Evolutionary conservation across 345 rosid genomes (phyloP), one percentile per base, ranked within the genome.

Genomic region (Aquilaria yunnanensis): DNA sequence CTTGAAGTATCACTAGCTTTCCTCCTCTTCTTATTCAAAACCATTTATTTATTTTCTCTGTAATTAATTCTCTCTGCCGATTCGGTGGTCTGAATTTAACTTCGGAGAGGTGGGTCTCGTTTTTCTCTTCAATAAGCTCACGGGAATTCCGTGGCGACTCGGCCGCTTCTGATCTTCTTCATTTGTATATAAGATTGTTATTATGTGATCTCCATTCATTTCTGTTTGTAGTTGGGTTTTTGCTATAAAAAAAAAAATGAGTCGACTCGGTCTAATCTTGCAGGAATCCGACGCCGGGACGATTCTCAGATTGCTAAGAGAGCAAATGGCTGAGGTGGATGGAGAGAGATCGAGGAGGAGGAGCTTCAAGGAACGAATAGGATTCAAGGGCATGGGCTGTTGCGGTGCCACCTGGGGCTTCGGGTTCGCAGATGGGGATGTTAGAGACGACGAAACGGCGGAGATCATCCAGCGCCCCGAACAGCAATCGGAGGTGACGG

Each of bases 361-460:
- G 64, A 77, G 74, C 54, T 65, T 85, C 1, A 88, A 78, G 60
- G 90, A 88, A 57, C 84, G 92, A 75, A 60, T 92, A 32, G 77
- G 96, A 67, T 74, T 86, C 12, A 80, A 67, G 70, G 83, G 80
- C 60, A 72, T 82, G 29, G 86, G 82, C 29, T 92, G 98, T 60
- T 89, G 95, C 57, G 96, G 96, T 16, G 76, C 87, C 46, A 67
- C 82, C 12, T 78, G 84, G 87, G 81, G 77, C 23, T 73, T 78
- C 70, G 64, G 82, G 37, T 62, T 82, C 53, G 53, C 81, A 46
- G 68, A 70, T 52, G 72, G 80, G 43, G 72, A 72, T 71, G 68
- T 72, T 61, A 69, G 59, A 46, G 89, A 85, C 9, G 69, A 81
- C 2, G 85, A 74, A 37, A 37, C 43, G 43, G 5, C 43, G 43